Percentiles rank a stretch among this genome's conserved stretches.
These are phyloP conservation scores for Hypomyces rosellus DNA, from an alignment of 2,329 filamentous ascomycete species.

Conservation along the genomic window DNA sequence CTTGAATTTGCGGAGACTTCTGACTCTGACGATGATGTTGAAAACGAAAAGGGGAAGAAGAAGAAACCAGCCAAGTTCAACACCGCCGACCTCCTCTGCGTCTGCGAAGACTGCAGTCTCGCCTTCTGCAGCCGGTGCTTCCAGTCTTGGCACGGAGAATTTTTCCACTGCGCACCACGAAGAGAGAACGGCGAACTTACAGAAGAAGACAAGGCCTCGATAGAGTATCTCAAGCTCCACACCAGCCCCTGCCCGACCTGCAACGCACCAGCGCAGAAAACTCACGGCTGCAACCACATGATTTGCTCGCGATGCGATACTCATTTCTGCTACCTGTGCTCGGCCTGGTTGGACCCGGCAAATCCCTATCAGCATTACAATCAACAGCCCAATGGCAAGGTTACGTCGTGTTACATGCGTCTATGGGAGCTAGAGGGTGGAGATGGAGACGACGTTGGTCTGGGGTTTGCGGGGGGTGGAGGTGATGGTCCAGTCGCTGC, in stretches of 20 bases:
- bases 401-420: slow-evolving; percentile 70
- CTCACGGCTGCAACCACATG: slow-evolving; percentile 95
- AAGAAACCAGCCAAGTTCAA: slow-evolving; percentile 30
- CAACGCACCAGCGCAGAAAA: slow-evolving; percentile 78
- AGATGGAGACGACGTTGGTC: slow-evolving; percentile 53
- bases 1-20: slow-evolving; percentile 54
- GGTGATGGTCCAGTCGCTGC: slow-evolving; percentile 3
- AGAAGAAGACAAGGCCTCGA: slow-evolving; percentile 76
- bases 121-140: slow-evolving; percentile 72
- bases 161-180: slow-evolving; percentile 60
- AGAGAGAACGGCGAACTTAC: slow-evolving; percentile 64
- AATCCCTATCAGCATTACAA: slow-evolving; percentile 93
- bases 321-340: slow-evolving; percentile 94
- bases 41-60: slow-evolving; percentile 15
- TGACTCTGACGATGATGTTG: slow-evolving; percentile 37
- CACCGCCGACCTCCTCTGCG: slow-evolving; percentile 60
- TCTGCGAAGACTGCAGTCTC: slow-evolving; percentile 84
- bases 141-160: slow-evolving; percentile 90
- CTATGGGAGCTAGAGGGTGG: slow-evolving; percentile 87
- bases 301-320: slow-evolving; percentile 82
- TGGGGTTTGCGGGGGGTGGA: slow-evolving; percentile 37
- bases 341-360: slow-evolving; percentile 70
- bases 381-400: slow-evolving; percentile 41
- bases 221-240: slow-evolving; percentile 75
- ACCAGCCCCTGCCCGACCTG: slow-evolving; percentile 89